phyloP scores from a whole-genome alignment of 2,329 filamentous ascomycete species.

The Fonsecaea multimorphosa region DNA sequence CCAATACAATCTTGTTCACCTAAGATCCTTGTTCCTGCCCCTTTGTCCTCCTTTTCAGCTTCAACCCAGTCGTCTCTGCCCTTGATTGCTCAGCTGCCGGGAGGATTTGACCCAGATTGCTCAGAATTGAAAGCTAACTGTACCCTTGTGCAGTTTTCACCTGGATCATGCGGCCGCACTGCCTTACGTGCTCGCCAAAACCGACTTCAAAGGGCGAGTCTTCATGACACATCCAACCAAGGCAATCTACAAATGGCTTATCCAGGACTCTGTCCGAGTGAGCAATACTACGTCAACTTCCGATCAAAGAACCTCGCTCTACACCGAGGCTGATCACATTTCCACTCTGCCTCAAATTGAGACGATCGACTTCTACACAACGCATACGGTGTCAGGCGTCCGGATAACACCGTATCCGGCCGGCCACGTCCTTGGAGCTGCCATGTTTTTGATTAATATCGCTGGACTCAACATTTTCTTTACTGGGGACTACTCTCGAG shows the following conservation, averaged over 20 bases:
- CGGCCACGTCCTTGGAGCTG: constrained; percentile 95
- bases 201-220: constrained; percentile 93
- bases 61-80: constrained; percentile 12
- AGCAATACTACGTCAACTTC: constrained; percentile 70
- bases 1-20: constrained; percentile 40
- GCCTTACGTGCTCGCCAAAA: constrained; percentile 96
- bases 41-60: constrained; percentile 16
- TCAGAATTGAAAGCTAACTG: constrained; percentile 43
- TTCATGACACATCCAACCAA: constrained; percentile 99
- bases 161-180: constrained; percentile 98
- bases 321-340: constrained; percentile 93
- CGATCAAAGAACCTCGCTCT: constrained; percentile 71
- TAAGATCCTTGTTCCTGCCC: constrained; percentile 22
- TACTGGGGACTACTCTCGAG: constrained; percentile 95
- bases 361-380: constrained; percentile 97
- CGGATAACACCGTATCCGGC: constrained; percentile 96
- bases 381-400: constrained; percentile 94
- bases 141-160: constrained; percentile 74
- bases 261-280: constrained; percentile 94
- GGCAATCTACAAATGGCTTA: constrained; percentile 99
- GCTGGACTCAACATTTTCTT: constrained; percentile 96
- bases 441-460: constrained; percentile 98
- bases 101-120: background rate
- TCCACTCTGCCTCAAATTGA: constrained; percentile 94
- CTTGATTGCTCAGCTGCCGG: background rate